Evolutionary conservation across 352 stramenopile genomes (phyloP).

Genomic region (Globisporangium carolinianum): DNA sequence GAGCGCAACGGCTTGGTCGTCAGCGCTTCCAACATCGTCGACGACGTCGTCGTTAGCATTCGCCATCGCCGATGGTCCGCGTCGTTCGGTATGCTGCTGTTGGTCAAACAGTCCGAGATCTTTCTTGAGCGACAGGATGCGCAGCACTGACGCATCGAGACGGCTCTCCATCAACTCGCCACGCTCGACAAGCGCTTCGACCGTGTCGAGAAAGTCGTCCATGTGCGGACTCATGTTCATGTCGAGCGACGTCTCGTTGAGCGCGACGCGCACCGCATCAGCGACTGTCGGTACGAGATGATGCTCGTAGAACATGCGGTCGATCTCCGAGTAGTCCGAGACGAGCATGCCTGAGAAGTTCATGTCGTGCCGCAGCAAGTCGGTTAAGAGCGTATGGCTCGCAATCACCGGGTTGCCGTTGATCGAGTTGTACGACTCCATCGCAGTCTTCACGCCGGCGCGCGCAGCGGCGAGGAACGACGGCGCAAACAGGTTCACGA

Average conservation of each 20-base stretch:
- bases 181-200: conserved; percentile 39
- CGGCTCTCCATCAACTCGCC: conserved; percentile 37
- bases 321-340: conserved; percentile 90
- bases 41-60: conserved; percentile 2
- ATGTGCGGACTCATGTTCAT: conserved; percentile 87
- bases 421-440: conserved; percentile 89
- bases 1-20: conserved; percentile 50
- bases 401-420: conserved; percentile 84
- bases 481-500: conserved; percentile 68
- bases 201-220: conserved; percentile 38
- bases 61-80: too few relatives aligned
- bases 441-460: conserved; percentile 77
- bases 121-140: conserved; percentile 55
- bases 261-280: conserved; percentile 61
- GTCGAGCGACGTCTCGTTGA: conserved; percentile 86
- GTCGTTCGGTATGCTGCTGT: neutral
- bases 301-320: conserved; percentile 82
- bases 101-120: conserved; percentile 36
- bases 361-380: conserved; percentile 83
- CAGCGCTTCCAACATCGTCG: conserved; percentile 31
- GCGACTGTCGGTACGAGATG: conserved; percentile 49
- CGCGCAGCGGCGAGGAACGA: conserved; percentile 66
- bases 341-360: conserved; percentile 87
- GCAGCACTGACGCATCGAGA: conserved; percentile 52
- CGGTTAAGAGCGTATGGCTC: conserved; percentile 66